Conservation (phyloP, 176 grass and related monocot genomes). For the Stipa capillata region DNA sequence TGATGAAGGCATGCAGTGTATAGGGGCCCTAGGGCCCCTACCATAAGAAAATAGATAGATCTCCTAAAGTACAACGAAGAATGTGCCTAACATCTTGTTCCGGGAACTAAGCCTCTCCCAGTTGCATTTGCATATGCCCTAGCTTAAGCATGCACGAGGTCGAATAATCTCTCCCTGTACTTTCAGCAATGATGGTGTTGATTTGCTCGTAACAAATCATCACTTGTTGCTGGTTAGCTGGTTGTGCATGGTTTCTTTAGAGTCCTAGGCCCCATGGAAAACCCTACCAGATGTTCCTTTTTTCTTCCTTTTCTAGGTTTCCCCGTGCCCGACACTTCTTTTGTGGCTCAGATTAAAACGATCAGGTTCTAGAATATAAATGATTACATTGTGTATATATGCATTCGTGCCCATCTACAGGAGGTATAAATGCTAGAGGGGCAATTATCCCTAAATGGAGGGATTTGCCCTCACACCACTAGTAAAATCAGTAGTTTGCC, state of each 20-base stretch:
- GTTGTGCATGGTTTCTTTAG: neutral
- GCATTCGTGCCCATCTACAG: neutral
- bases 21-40: constrained; percentile 25
- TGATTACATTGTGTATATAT: neutral
- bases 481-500: no score
- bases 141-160: constrained; percentile 10
- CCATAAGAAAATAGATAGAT: neutral
- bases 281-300: constrained; percentile 20
- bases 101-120: constrained; percentile 6
- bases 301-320: constrained; percentile 22
- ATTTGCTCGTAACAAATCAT: constrained; percentile 35
- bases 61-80: constrained; percentile 20
- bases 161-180: neutral
- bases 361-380: neutral
- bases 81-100: constrained; percentile 43
- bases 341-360: neutral
- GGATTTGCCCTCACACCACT: no score
- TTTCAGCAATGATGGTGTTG: constrained; percentile 35
- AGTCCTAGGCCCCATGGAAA: constrained; percentile 10
- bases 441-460: no score
- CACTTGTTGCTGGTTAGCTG: neutral
- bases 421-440: neutral
- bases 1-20: constrained; percentile 15
- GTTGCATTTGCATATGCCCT: neutral
- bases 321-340: constrained; percentile 29